Evolutionary conservation across 164 flowering plant genomes (phyloP).

Genomic region (Pachysandra terminalis): DNA sequence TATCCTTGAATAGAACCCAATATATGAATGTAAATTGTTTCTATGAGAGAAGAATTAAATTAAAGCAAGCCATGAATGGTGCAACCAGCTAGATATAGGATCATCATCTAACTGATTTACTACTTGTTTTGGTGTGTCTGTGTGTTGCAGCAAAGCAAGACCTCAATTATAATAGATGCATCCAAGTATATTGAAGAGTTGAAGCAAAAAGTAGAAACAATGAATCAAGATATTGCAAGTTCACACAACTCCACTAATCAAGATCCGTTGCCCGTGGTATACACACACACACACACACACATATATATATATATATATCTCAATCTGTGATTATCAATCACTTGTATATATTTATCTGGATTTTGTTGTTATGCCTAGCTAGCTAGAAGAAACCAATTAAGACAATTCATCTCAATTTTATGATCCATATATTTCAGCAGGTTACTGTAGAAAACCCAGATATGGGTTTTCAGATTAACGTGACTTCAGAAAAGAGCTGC

Average conservation of each 20-base stretch:
- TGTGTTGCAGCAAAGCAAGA: conserved; percentile 47
- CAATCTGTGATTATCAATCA: too few species aligned
- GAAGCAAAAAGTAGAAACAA: conserved; percentile 68
- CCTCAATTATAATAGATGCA: conserved; percentile 79
- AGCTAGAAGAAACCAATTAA: too few species aligned
- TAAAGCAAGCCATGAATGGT: not conserved
- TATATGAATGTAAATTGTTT: too few species aligned
- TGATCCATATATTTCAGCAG: conserved; percentile 25
- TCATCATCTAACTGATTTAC: too few species aligned
- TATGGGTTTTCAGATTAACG: conserved; percentile 63
- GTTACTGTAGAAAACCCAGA: conserved; percentile 68
- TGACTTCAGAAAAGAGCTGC: conserved; percentile 46
- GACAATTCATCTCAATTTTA: not conserved
- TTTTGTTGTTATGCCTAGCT: not conserved
- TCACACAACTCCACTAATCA: conserved; percentile 23
- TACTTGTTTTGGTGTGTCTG: not conserved
- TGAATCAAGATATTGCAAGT: conserved; percentile 56
- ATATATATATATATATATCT: too few species aligned
- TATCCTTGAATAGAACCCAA: too few species aligned
- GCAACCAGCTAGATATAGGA: too few species aligned
- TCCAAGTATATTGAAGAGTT: conserved; percentile 75
- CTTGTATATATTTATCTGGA: not conserved
- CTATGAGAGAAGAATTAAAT: too few species aligned
- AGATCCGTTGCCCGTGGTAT: conserved; percentile 40
- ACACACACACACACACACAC: too few species aligned